These are phyloP conservation scores for Crepidotus sp. DNA, from an alignment of 1,284 basidiomycete genomes.

Conservation along the genomic window DNA sequence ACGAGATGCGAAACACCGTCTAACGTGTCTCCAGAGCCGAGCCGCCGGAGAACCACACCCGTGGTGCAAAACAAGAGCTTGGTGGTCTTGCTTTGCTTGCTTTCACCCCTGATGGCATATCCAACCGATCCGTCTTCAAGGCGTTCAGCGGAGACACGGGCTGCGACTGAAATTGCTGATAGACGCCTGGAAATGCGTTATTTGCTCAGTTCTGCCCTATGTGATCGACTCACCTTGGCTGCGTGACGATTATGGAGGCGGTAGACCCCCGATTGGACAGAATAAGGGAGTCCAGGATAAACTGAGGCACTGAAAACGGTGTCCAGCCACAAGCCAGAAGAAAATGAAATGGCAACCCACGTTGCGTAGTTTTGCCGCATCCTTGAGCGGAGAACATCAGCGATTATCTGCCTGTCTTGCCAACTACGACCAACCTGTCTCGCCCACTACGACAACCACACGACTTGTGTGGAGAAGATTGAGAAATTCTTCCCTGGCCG, in stretches of 20 bases:
- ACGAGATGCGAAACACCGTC: conserved; percentile 75
- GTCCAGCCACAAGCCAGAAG: conserved; percentile 5
- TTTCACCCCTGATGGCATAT: conserved; percentile 89
- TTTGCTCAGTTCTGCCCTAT: not conserved
- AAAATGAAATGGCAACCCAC: conserved; percentile 30
- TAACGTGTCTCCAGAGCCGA: conserved; percentile 70
- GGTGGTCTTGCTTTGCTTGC: conserved; percentile 56
- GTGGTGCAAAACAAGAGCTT: conserved; percentile 89
- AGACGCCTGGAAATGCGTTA: conserved; percentile 48
- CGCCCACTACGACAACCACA: conserved; percentile 78
- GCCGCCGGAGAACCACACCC: conserved; percentile 77
- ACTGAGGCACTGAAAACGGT: conserved; percentile 65
- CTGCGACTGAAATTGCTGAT: conserved; percentile 84
- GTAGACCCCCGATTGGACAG: conserved; percentile 49
- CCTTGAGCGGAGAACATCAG: conserved; percentile 33
- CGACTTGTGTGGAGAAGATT: conserved; percentile 49
- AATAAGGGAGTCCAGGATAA: conserved; percentile 82
- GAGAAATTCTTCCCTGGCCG: conserved; percentile 58
- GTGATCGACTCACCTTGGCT: conserved; percentile 41
- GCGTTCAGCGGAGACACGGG: conserved; percentile 81
- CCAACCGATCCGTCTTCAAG: conserved; percentile 80
- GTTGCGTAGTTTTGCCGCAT: conserved; percentile 84
- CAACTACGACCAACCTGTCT: conserved; percentile 42
- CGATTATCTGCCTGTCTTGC: conserved; percentile 15
- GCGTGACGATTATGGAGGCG: conserved; percentile 81